Percentiles rank a stretch among this genome's conserved stretches.
Conservation (phyloP, 257 asterid species). For the Salvia miltiorrhiza region DNA sequence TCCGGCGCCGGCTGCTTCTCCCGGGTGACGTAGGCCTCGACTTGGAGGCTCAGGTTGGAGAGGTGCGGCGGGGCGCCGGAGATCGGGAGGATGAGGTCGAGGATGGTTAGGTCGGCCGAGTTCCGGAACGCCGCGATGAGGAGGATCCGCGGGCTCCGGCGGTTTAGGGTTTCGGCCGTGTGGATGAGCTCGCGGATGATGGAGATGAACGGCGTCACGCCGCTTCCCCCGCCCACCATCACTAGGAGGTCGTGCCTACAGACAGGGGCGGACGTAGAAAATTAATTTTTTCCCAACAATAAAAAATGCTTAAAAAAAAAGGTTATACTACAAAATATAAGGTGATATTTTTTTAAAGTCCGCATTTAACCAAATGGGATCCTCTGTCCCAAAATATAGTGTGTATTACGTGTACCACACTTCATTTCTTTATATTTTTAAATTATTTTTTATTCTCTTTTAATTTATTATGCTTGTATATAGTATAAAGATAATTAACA, state of each 20-base stretch:
- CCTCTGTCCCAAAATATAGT: no score
- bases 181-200: conserved; percentile 65
- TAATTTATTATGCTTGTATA: no score
- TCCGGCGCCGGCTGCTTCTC: conserved; percentile 35
- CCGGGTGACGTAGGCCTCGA: conserved; percentile 72
- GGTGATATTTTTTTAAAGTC: no score
- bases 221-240: conserved; percentile 95
- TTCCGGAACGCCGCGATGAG: conserved; percentile 71
- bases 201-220: conserved; percentile 87
- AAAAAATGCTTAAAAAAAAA: no score
- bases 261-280: no score
- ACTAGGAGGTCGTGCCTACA: conserved; percentile 65
- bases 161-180: conserved; percentile 33
- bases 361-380: no score
- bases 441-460: no score
- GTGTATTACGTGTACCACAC: no score
- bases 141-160: conserved; percentile 50
- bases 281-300: no score
- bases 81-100: conserved; percentile 66
- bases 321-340: no score
- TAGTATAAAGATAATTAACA: no score
- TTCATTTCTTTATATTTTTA: no score
- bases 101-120: conserved; percentile 57
- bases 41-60: conserved; percentile 35
- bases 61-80: conserved; percentile 37